These are phyloP conservation scores for Phylloporus scabripes DNA, from an alignment of 768 basidiomycete genomes.

Conservation along the genomic window DNA sequence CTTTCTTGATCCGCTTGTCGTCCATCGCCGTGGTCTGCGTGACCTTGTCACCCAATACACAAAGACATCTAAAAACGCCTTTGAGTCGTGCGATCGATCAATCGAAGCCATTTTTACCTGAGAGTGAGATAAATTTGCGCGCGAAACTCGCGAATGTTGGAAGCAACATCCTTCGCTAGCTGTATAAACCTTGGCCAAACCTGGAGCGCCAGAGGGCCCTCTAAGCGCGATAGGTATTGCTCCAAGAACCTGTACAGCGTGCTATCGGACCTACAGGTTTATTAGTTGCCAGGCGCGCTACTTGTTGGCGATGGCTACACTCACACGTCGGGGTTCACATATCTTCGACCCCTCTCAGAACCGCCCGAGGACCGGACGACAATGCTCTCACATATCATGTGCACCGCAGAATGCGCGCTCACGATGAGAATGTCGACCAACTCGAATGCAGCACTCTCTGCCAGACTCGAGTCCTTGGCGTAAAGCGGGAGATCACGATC, in stretches of 20 bases:
- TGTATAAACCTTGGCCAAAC: constrained; percentile 81
- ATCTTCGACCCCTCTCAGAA: constrained; percentile 56
- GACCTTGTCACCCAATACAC: constrained; percentile 75
- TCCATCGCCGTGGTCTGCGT: constrained; percentile 89
- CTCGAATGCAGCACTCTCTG: constrained; percentile 62
- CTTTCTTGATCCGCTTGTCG: constrained; percentile 81
- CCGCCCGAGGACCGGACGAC: constrained; percentile 49
- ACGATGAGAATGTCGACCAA: constrained; percentile 78
- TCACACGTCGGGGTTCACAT: constrained; percentile 64
- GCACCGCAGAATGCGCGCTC: constrained; percentile 81
- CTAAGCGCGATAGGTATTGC: constrained; percentile 73
- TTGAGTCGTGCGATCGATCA: constrained; percentile 9
- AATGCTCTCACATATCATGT: constrained; percentile 85
- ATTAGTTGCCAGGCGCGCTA: neutral
- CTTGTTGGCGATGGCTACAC: constrained; percentile 21
- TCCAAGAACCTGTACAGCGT: constrained; percentile 85
- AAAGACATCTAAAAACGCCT: constrained; percentile 52
- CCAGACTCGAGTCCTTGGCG: constrained; percentile 33
- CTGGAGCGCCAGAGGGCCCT: constrained; percentile 89
- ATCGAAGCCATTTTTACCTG: constrained; percentile 43
- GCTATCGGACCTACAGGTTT: constrained; percentile 54
- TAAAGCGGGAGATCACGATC: constrained; percentile 48
- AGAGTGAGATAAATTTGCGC: constrained; percentile 66
- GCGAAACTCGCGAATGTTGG: constrained; percentile 61
- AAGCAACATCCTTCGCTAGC: constrained; percentile 73